Evolutionary conservation across 345 rosid genomes (phyloP), one percentile per base, ranked within the genome.

Genomic region (Noccaea bulbosa): DNA sequence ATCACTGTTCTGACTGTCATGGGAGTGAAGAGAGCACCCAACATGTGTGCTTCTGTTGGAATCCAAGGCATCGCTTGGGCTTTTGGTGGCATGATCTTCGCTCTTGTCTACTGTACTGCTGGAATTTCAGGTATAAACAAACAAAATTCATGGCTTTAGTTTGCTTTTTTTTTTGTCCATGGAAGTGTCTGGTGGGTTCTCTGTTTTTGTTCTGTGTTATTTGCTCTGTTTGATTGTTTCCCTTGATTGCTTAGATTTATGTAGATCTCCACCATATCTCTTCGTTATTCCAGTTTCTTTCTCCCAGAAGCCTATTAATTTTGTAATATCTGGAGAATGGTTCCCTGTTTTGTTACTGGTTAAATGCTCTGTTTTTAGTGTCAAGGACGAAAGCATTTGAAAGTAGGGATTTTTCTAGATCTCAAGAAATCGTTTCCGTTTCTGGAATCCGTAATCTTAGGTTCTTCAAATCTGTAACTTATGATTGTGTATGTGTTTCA

Each of bases 71-170:
- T 76, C 20, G 83, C 83, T 64, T 80, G 83, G 83, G 76, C 83
- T 46, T 81, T 81, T 61, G 83, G 83, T 73, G 83, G 83, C 47
- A 80, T 80, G 83, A 80, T 80, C 80, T 80, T 80, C 22, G 80
- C 82, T 58, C 82, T 79, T 27, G 80, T 79, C 65, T 79, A 79
- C 71, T 79, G 80, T 49, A 80, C 83, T 58, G 83, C 83, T 67
- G 83, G 83, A 24, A 72, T 77, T 5, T 77, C 80, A 7, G 80
- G 80, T 71, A 16, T 27, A 3, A 27, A 27, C 30, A 27, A 27
- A 27, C 30, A 27, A 3, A 27, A 27, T 0, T 27, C 30, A 27
- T 27, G 3, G 4, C 15, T 4, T 16, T 2, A 2, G 0, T 5
- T 8, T 2, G 5, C 30, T 1, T 22, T 0, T 8, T 4, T 30